Evolutionary conservation across 2,329 filamentous ascomycete species (phyloP), one percentile per base, ranked within the genome.

Genomic region (Neobulgaria alba): DNA sequence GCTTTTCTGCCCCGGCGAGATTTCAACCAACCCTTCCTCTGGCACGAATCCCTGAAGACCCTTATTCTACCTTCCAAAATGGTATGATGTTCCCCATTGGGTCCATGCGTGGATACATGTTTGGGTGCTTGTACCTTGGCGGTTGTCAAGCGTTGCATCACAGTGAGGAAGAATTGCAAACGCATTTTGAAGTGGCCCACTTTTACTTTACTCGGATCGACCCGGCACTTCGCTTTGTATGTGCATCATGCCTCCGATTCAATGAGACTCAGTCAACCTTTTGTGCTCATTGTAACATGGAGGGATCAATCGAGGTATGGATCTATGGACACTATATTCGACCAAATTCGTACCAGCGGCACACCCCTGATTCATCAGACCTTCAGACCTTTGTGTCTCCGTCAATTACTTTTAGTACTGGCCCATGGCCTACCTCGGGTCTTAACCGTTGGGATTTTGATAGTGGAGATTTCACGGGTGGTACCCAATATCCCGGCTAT

Each of bases 251-350:
- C 26, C 26, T 41, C 10, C 33, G 21, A 16, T 15, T 43, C 16
- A 51, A 49, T 32, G 15, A 34, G 9, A 17, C 37, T 30, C 9
- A 29, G 3, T 29, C 21, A 10, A 40, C 30, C 15, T 26, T 41
- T 12, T 57, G 55, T 33, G 33, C 29, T 10, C 36, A 42, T 10
- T 54, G 51, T 31, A 17, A 18, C 7, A 29, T n/a, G 9, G 10
- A 43, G n/a, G 39, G 38, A 3, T 23, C 15, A 2, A 47, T 56
- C 12, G 45, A 53, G 31, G 15, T 50, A 8, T 56, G 52, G 49
- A 47, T 58, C 9, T 56, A 52, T 32, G 56, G 53, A 5, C 42
- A 52, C 16, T 57, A 46, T 19, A 53, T 58, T 7, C 40, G 36
- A 5, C 45, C 15, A 17, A 29, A 38, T 23, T 38, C 19, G 4